These are phyloP conservation scores for Rheum nobile DNA, from an alignment of 148 eudicot genomes.

Conservation along the genomic window DNA sequence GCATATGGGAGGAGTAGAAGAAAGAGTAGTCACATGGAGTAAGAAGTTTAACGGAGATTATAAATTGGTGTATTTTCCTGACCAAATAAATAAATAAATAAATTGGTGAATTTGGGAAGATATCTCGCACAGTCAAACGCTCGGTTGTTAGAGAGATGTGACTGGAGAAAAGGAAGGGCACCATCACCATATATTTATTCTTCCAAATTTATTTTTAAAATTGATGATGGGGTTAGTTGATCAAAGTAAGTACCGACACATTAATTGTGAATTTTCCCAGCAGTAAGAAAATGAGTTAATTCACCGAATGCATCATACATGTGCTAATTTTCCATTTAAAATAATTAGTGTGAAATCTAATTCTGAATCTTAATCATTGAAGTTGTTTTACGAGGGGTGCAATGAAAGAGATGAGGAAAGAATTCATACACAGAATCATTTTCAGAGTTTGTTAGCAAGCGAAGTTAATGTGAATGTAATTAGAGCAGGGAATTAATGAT, in stretches of 20 bases:
- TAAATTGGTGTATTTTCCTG: neutral
- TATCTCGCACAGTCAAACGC: neutral
- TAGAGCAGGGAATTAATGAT: neutral
- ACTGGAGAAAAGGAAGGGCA: neutral
- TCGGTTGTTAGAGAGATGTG: neutral
- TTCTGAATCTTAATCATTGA: neutral
- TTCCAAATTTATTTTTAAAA: neutral
- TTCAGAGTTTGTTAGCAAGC: neutral
- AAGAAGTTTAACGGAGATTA: neutral
- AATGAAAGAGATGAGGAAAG: neutral
- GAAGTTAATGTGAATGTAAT: neutral
- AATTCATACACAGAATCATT: neutral
- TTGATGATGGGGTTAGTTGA: neutral
- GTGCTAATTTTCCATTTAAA: neutral
- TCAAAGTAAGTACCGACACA: slow-evolving; percentile 3
- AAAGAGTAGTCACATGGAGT: neutral
- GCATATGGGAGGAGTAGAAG: neutral
- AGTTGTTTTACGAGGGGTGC: neutral
- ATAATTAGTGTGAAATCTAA: neutral
- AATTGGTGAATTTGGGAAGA: neutral
- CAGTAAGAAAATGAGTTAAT: neutral
- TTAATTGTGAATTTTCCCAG: neutral
- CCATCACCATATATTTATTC: neutral
- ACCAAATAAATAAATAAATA: too few relatives aligned
- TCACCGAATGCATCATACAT: neutral